Evolutionary conservation across 306 rosid genomes (phyloP), one percentile per base, ranked within the genome.

Genomic region (Corylus heterophylla): DNA sequence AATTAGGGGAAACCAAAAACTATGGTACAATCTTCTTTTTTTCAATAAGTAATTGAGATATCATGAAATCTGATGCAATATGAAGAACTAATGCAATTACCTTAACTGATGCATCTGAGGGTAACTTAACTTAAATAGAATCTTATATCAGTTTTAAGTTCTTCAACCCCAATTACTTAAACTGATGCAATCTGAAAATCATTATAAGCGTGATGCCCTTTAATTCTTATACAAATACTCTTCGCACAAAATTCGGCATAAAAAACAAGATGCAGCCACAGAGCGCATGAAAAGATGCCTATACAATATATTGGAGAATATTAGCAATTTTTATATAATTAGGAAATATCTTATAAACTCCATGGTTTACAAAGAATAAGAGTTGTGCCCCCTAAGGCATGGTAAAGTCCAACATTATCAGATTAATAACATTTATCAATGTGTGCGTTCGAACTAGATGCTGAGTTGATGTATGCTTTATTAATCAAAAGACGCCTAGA

Each of bases 151-250:
- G 44, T 39, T 39, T 39, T 39, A 39, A 4, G 44, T 39, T 39
- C 44, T 39, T 39, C 6, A 39, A 39, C 44, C 44, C 44, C 44
- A 39, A 39, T 39, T 39, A 39, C 44, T 39, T 39, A 39, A 39
- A 39, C 44, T 39, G 44, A 39, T 39, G 75, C 27, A 49, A 82
- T 59, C 77, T 73, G 25, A 68, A 83, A 70, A 55, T 76, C 72
- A 82, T 74, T 9, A 75, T 48, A n/a, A 72, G 69, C 72, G 76
- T 58, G 68, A 44, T 54, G 47, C 83, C 74, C 61, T 68, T 83
- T 55, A 59, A 56, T 54, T 76, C 68, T 71, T 8, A 54, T 54
- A 66, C 35, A 52, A 39, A 77, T 2, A 39, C 8, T 42, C 6
- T 10, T 22, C 14, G 13, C 69, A 29, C 39, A 45, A 74, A 48